Evolutionary conservation across 768 basidiomycete species (phyloP).

Genomic region (Galerina sulciceps): DNA sequence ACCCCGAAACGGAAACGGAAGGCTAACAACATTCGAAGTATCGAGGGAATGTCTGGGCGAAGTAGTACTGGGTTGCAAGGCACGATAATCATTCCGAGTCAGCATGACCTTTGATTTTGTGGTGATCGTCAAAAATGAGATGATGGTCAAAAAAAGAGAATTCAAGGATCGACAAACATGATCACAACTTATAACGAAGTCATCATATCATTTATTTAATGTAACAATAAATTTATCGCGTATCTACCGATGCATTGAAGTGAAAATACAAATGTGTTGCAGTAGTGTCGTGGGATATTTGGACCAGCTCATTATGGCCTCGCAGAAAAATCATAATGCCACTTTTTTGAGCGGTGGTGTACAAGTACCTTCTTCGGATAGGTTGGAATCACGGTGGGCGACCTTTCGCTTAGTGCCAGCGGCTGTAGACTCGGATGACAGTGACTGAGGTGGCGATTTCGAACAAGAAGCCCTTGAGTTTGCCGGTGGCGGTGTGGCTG

Average conservation of each 20-base stretch:
- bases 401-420: constrained; percentile 80
- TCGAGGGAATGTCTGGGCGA: too few relatives aligned
- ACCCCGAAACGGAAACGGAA: neutral
- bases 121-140: neutral
- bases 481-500: constrained; percentile 41
- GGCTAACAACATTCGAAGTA: neutral
- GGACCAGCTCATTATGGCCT: neutral
- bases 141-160: neutral
- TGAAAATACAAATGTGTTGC: constrained; percentile 15
- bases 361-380: constrained; percentile 43
- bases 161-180: too few relatives aligned
- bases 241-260: constrained; percentile 14
- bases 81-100: too few relatives aligned
- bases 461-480: constrained; percentile 36
- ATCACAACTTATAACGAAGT: too few relatives aligned
- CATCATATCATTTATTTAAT: too few relatives aligned
- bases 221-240: constrained; percentile 16
- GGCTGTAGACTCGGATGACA: constrained; percentile 55
- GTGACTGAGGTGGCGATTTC: constrained; percentile 49
- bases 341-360: constrained; percentile 74
- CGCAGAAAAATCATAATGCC: constrained; percentile 40
- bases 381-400: constrained; percentile 47
- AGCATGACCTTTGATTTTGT: neutral
- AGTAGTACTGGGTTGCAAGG: too few relatives aligned
- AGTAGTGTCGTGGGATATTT: constrained; percentile 2